Conservation (phyloP, 2,329 filamentous ascomycete species). For the Botrytis elliptica region DNA sequence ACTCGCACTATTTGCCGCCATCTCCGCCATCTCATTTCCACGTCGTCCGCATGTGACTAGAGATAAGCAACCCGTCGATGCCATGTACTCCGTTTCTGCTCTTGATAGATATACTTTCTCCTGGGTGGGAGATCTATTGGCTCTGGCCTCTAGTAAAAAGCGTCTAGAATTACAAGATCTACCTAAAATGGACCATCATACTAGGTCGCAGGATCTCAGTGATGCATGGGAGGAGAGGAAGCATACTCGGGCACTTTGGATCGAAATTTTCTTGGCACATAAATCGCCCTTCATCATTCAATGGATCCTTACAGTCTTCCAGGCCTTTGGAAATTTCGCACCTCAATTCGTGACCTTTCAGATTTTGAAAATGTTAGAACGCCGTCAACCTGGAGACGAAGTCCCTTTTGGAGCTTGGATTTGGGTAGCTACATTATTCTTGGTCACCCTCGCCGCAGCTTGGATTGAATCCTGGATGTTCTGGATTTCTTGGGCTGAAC, state of each 20-base stretch:
- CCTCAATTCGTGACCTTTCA: conserved; percentile 69
- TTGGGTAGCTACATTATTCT: conserved; percentile 65
- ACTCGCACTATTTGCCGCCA: conserved; percentile 46
- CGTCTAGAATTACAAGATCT: conserved; percentile 62
- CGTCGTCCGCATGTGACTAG: conserved; percentile 66
- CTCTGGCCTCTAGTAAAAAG: conserved; percentile 54
- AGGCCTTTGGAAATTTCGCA: conserved; percentile 52
- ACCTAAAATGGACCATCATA: conserved; percentile 57
- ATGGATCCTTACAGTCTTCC: conserved; percentile 50
- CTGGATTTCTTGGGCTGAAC: conserved; percentile 63
- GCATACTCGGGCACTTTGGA: conserved; percentile 56
- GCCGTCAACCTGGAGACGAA: conserved; percentile 45
- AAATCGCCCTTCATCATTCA: conserved; percentile 56
- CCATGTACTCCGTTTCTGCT: conserved; percentile 59
- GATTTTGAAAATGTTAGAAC: conserved; percentile 64
- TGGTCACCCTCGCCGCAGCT: conserved; percentile 51
- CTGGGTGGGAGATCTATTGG: conserved; percentile 60
- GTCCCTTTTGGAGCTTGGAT: conserved; percentile 58
- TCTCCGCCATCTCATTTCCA: conserved; percentile 57
- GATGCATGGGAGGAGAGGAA: conserved; percentile 49
- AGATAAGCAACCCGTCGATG: conserved; percentile 60
- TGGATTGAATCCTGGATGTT: conserved; percentile 65
- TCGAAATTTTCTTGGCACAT: conserved; percentile 59
- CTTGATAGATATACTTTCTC: conserved; percentile 62
- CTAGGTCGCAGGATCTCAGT: conserved; percentile 51